Evolutionary conservation across 2,329 filamentous ascomycete genomes (phyloP), one percentile per base, ranked within the genome.

Genomic region (Beauveria scarabaeidicola): DNA sequence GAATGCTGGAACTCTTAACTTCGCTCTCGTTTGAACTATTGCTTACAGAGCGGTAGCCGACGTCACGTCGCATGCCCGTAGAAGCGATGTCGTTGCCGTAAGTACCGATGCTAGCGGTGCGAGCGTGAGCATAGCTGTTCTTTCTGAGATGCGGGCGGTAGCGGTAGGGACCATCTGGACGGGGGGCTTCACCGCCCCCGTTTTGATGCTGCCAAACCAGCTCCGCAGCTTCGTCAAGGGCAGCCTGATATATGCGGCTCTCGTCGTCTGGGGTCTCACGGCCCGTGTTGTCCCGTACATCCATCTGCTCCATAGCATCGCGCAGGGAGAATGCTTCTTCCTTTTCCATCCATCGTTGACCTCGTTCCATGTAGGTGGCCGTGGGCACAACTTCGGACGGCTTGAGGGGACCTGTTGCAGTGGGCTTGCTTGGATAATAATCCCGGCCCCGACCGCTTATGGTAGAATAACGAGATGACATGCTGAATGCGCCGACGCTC

Each of bases 341-440:
- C 70, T 88, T 89, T 70, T 92, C 89, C 82, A 90, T 89, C 86
- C 88, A 90, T 66, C 88, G 78, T 68, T 85, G 83, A 19, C 87
- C 87, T 60, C 85, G 82, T 71, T 91, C 89, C 59, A 89, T 86
- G 70, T 91, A 91, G 8, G 81, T 84, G 47, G 84, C 78, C 61
- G 80, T 88, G 7, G 85, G 82, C 17, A 87, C 84, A 52, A 87
- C 79, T 54, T 85, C 79, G 2, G 80, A 82, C 1, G 84, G 81
- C 63, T 77, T 84, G 60, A 84, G 67, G 15, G 81, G 78, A 48
- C 29, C 17, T 32, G 72, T 63, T 3, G 68, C 67, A 4, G 76
- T 66, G 9, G 69, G 65, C 21, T 70, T 72, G 40, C 75, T 71
- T 5, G 79, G 77, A 64, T 80, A 81, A 69, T 82, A 83, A 66